Evolutionary conservation across 2,329 filamentous ascomycete species (phyloP), one percentile per base, ranked within the genome.

Genomic region (Aspergillus ibericus): DNA sequence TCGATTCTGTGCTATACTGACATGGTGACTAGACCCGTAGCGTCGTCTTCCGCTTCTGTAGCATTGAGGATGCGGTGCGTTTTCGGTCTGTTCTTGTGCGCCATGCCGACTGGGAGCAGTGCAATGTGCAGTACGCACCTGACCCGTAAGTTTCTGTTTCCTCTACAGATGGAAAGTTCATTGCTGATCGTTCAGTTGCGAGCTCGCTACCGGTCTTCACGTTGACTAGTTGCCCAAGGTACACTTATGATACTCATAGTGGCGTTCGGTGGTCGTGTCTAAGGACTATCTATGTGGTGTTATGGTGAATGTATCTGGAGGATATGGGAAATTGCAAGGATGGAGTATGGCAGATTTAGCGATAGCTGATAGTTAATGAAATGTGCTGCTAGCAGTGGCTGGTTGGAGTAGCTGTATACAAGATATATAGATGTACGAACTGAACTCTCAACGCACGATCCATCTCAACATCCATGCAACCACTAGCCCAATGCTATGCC

Each of bases 21-120:
- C 5, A 3, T n/a, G 9, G 4, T n/a, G 9, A 22, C 16, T 56
- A 81, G 79, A 70, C 72, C 32, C 73, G 75, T 40, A 76, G 71
- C 32, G 74, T 81, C n/a, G 70, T 75, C 29, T 82, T 82, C 64
- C 78, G 80, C 8, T 82, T 83, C 66, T 74, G 71, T 44, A 78
- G 73, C 60, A 78, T 82, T 57, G 70, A 73, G 22, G 69, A 82
- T 54, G 80, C 81, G 0, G 72, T 80, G 15, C 70, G 70, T 18
- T 82, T 83, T 72, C 77, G 75, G 56, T 68, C 70, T 2, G 58
- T 69, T 22, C 67, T 83, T 12, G 56, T 70, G 44, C 70, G 73
- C 16, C 70, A 78, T 38, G 61, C 67, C n/a, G 75, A 79, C 2
- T 83, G 78, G 77, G 78, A 81, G 61, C 72, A 75, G 16, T 80